Percentiles rank a stretch among this genome's conserved stretches.
Evolutionary conservation across 2,329 filamentous ascomycete species (phyloP).

Genomic region (Neopestalotiopsis sp.): DNA sequence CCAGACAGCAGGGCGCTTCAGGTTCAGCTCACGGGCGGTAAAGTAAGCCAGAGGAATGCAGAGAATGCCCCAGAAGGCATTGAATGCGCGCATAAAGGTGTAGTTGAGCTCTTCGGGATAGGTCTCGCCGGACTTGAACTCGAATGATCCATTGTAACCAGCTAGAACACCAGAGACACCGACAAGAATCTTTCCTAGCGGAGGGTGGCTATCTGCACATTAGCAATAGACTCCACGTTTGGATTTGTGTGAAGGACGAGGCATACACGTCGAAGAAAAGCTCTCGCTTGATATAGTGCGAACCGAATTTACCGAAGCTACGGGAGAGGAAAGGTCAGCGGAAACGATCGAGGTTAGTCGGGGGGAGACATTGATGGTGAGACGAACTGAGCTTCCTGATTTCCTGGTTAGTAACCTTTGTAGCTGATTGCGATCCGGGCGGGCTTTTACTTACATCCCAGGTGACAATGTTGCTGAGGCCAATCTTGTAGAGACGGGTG

Average conservation of each 20-base stretch:
- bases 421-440: neutral
- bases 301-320: slow-evolving; percentile 96
- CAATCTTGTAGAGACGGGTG: slow-evolving; percentile 74
- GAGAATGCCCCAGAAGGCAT: slow-evolving; percentile 89
- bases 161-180: slow-evolving; percentile 95
- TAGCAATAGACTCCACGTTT: slow-evolving; percentile 21
- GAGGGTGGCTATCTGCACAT: slow-evolving; percentile 63
- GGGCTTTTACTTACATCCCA: slow-evolving; percentile 55
- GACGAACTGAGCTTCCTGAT: slow-evolving; percentile 64
- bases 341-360: slow-evolving; percentile 23
- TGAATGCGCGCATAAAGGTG: slow-evolving; percentile 98
- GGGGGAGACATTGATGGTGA: slow-evolving; percentile 9
- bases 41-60: slow-evolving; percentile 95
- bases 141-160: slow-evolving; percentile 98
- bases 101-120: slow-evolving; percentile 96
- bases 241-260: neutral
- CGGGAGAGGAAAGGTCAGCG: slow-evolving; percentile 32
- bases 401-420: neutral
- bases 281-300: slow-evolving; percentile 98
- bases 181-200: slow-evolving; percentile 97
- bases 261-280: slow-evolving; percentile 87
- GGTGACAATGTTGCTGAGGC: slow-evolving; percentile 69
- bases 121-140: slow-evolving; percentile 97
- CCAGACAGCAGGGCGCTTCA: slow-evolving; percentile 89
- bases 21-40: slow-evolving; percentile 88